Conservation (phyloP, 768 basidiomycete species). For the Lentinula edodes region DNA sequence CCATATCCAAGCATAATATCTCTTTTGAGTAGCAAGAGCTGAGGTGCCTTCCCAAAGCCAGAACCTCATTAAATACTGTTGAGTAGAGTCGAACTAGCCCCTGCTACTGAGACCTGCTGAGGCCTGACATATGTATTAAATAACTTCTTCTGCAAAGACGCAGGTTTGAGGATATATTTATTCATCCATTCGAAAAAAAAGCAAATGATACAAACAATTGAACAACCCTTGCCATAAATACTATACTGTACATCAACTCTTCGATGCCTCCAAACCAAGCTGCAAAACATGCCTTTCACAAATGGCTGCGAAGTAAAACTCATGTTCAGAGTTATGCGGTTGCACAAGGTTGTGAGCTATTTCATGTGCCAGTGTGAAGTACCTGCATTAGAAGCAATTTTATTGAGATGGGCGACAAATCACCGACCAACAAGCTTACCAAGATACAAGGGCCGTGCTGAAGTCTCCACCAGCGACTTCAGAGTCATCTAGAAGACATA, state of each 20-base stretch:
- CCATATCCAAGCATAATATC: no score
- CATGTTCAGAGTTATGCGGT: slow-evolving; percentile 86
- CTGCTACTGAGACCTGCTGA: no score
- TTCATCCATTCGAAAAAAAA: no score
- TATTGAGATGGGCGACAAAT: neutral
- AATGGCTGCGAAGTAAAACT: slow-evolving; percentile 91
- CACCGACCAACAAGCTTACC: slow-evolving; percentile 34
- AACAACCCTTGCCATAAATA: neutral
- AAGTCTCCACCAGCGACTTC: slow-evolving; percentile 51
- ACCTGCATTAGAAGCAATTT: slow-evolving; percentile 41
- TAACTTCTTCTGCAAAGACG: no score
- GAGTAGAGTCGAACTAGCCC: no score
- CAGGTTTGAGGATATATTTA: no score
- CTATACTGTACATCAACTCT: neutral
- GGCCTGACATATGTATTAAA: no score
- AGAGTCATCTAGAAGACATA: slow-evolving; percentile 51
- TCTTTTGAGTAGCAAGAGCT: no score
- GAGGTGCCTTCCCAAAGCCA: no score
- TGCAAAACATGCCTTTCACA: slow-evolving; percentile 60
- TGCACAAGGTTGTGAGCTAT: slow-evolving; percentile 88
- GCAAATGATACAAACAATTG: no score
- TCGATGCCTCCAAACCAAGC: slow-evolving; percentile 17
- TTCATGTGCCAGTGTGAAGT: slow-evolving; percentile 88
- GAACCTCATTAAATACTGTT: no score
- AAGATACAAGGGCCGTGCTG: slow-evolving; percentile 71